Conservation (phyloP, 148 eudicot species). For the Heliosperma pusillum region DNA sequence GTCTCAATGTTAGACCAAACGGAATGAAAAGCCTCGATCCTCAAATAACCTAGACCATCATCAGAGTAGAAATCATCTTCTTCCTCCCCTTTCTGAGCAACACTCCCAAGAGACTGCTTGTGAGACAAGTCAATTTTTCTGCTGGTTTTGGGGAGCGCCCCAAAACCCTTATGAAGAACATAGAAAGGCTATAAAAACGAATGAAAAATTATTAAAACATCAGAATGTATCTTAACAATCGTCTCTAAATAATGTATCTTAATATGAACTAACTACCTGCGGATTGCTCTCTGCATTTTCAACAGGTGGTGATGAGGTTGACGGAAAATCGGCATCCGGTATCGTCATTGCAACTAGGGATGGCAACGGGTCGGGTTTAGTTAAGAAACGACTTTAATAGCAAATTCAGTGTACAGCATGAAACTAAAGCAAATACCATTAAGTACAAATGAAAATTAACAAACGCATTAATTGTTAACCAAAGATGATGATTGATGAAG, state of each 20-base stretch:
- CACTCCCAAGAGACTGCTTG: conserved; percentile 7
- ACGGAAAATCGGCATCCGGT: no score
- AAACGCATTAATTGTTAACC: no score
- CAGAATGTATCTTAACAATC: background rate
- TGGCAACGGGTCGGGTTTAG: no score
- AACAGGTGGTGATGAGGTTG: background rate
- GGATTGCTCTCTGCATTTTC: conserved; percentile 5
- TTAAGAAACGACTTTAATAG: no score
- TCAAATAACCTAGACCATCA: conserved; percentile 13
- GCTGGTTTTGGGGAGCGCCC: conserved; percentile 24
- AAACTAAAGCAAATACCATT: no score
- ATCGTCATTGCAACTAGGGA: no score
- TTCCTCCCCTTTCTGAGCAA: conserved; percentile 15
- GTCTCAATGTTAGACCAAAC: conserved; percentile 68
- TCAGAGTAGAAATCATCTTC: conserved; percentile 16
- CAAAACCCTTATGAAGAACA: conserved; percentile 58
- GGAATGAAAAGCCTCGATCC: conserved; percentile 41
- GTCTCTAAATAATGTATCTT: conserved; percentile 5
- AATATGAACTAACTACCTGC: conserved; percentile 3
- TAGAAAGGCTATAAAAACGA: conserved; percentile 50
- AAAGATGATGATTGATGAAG: no score
- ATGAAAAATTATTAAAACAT: background rate
- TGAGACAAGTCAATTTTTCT: conserved; percentile 42
- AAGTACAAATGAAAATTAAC: no score
- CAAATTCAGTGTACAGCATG: no score